phyloP scores from a whole-genome alignment of 2,329 filamentous ascomycete genomes.

The Venturia effusa region DNA sequence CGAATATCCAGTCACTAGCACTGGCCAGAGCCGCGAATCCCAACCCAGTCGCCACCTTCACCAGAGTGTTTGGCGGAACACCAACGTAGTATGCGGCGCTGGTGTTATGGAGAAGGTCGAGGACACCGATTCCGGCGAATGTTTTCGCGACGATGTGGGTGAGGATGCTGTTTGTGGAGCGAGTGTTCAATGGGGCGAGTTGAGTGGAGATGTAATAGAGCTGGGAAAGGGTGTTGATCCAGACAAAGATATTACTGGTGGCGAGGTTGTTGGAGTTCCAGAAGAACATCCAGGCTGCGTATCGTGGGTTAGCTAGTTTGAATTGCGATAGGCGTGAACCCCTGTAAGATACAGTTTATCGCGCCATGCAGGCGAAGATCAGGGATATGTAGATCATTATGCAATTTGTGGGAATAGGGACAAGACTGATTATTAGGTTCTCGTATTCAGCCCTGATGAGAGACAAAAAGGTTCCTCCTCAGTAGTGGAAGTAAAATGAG shows the following conservation, averaged over 20 bases:
- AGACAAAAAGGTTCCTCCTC: too few relatives aligned
- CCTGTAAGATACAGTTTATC: too few relatives aligned
- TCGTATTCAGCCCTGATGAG: neutral
- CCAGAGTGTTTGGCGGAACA: slow-evolving; percentile 31
- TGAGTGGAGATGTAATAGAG: slow-evolving; percentile 41
- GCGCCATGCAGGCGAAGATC: too few relatives aligned
- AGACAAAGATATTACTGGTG: slow-evolving; percentile 44
- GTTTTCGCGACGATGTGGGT: slow-evolving; percentile 49
- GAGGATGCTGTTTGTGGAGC: slow-evolving; percentile 40
- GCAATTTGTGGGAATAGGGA: too few relatives aligned
- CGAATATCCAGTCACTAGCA: slow-evolving; percentile 49
- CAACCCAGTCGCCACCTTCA: slow-evolving; percentile 43
- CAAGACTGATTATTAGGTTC: neutral
- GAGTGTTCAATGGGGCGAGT: slow-evolving; percentile 35
- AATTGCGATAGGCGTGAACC: too few relatives aligned
- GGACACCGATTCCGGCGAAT: slow-evolving; percentile 48
- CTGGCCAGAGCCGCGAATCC: slow-evolving; percentile 41
- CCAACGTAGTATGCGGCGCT: slow-evolving; percentile 45
- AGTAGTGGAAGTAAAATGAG: neutral
- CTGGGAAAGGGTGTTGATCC: slow-evolving; percentile 45
- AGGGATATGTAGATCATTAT: too few relatives aligned
- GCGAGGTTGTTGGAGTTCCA: slow-evolving; percentile 45
- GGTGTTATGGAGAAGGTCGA: slow-evolving; percentile 49
- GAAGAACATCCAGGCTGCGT: slow-evolving; percentile 48
- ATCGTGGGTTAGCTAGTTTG: neutral